Evolutionary conservation across 768 basidiomycete genomes (phyloP), one percentile per base, ranked within the genome.

Genomic region (Tricholoma flavovirens): DNA sequence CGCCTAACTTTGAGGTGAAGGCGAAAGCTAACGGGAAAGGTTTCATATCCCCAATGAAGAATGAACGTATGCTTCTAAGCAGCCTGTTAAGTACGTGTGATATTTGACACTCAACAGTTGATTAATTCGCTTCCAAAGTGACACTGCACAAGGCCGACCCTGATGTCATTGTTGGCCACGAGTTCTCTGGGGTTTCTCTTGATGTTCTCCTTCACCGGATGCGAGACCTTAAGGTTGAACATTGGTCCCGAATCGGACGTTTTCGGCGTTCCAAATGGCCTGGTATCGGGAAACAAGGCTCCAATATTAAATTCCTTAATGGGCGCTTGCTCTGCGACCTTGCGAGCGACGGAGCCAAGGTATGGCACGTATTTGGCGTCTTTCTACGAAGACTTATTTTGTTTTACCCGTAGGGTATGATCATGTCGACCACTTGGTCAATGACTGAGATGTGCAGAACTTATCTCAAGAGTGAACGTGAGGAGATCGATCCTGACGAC

Each of bases 401-500:
- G 51, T 24, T 35, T 56, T 43, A 35, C 42, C 26, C 15, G 17
- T 64, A 96, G 93, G 87, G 90, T 19, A 96, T 98, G 93, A 98
- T 99, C 67, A 74, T 87, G 0, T 98, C 97, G 3, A 98, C 93
- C 4, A 98, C 97, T 1, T 99, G 97, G 97, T 96, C 95, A 2
- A 74, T 98, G 53, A 93, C 92, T 8, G 97, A 99, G 71, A 98
- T 99, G 94, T 94, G 91, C 73, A 82, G 78, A 59, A 90, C 93
- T 0, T 89, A 96, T 67, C 82, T 99, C 59, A 87, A 87, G 59
- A 81, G 83, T 57, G 86, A 88, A 52, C 77, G 97, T 35, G 88
- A 97, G 66, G 97, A 98, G 59, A 94, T 97, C 59, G 96, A 98
- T 66, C 88, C 93, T 0, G 96, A 98, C 59, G 97, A 98, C 65